Base-by-base conservation (phyloP, 129 eudicot species). In the Tagetes patula region DNA sequence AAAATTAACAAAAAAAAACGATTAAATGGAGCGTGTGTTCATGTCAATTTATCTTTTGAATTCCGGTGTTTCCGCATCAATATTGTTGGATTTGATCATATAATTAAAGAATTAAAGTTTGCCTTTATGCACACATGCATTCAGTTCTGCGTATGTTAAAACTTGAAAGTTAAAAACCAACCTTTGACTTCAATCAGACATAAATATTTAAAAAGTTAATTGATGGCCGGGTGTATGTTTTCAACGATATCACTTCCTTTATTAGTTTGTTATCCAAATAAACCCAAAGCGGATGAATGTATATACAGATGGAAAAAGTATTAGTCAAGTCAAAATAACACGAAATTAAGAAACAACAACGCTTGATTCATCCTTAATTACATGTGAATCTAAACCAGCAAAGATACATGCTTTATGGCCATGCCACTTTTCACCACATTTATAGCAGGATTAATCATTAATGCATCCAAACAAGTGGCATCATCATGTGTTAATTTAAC, bases 351-450 rank as follows among this genome's bases (percentile, higher is more conserved):
- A 34, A 47, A 62, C 61, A 45, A 27, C 13, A n/a, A 39, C 27
- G 27, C 27, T 33, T 32, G 40, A 74, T 64, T 38, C 1, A 65
- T 52, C 31, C 45, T 3, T n/a, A 67, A 66, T 39, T 76, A 27
- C 60, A 65, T 79, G 82, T 79, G 82, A 79, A 79, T 79, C 46
- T 79, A 79, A 79, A 79, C 78, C 36, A 79, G 14, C 77, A 79
- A 78, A 79, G 82, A 46, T 6, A 13, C 27, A 54, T 65, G 45
- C 74, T 72, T 78, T 78, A 11, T 61, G 56, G 61, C 9, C 40
- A 78, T 52, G 46, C 13, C 2, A 70, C 70, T 79, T 66, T 72
- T 65, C 68, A 78, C 66, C 58, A 54, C 12, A 54, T 64, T 52
- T 78, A 6, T 43, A 71, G 14, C 61, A 34, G 1, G 50, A 40